Base-by-base conservation (phyloP, 306 rosid species). In the Crotalaria pallida region DNA sequence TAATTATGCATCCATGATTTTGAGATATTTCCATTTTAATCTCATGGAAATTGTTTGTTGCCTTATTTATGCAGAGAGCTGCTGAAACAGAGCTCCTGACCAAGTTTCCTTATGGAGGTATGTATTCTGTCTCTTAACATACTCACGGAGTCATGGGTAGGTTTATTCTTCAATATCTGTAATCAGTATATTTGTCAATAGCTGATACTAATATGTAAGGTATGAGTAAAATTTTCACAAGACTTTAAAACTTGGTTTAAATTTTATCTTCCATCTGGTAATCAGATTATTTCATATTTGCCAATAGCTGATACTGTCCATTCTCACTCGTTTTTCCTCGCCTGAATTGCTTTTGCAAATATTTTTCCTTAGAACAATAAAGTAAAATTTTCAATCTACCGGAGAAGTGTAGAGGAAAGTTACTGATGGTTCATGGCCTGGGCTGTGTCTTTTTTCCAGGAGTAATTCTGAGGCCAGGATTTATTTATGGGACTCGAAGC, bases 381-480 rank as follows among this genome's bases (percentile, higher is more conserved):
- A 77, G 61, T 19, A 38, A 58, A 45, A 4, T 17, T 23, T 34
- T 61, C 43, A 36, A 33, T 48, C 52, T 49, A 50, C 27, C 67
- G 15, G 66, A 60, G 41, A 16, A 13, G 3, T 34, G 17, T 18
- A 24, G 41, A 43, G 29, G 31, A 61, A 47, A 77, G 33, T 57
- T 27, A 27, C 49, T 45, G 26, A 51, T 29, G 21, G 41, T 76
- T 66, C 53, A 16, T 38, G 34, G 17, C 19, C 58, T 36, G 49
- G 56, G 22, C 16, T 51, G 60, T 52, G 6, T 62, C 49, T 63
- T 29, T 29, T 71, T 82, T 82, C 65, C 92, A 94, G 98, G 98
- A 80, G 87, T 94, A 82, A 77, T 94, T 78, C 78, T 94, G 86
- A 90, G 97, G 79, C 97, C 97, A 13, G 98, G 96, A 24, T 90